Conservation (phyloP, 495 filamentous ascomycete genomes). For the Trypethelium eluteriae region DNA sequence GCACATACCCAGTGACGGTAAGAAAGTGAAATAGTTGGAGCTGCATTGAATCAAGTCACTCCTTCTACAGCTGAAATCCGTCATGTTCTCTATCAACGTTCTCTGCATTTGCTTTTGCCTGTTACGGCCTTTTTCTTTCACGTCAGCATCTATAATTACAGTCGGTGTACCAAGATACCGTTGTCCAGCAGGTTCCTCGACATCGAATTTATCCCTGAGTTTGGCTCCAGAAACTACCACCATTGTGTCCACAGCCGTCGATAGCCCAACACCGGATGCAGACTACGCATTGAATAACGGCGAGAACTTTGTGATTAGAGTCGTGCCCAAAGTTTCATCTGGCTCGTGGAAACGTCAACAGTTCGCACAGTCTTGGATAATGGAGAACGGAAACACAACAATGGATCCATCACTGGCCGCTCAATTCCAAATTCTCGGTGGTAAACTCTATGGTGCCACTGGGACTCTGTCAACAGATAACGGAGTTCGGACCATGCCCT, state of each 20-base stretch:
- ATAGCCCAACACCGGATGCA: slow-evolving; percentile 17
- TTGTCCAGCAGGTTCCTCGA: slow-evolving; percentile 1
- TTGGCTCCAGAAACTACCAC: slow-evolving; percentile 8
- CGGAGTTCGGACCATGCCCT: slow-evolving; percentile 13
- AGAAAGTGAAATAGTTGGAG: not conserved
- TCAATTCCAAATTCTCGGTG: slow-evolving; percentile 19
- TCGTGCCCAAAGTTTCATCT: not conserved
- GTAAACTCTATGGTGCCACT: slow-evolving; percentile 11
- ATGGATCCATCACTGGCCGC: slow-evolving; percentile 16
- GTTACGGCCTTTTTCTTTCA: not conserved
- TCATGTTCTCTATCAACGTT: not conserved
- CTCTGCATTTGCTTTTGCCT: slow-evolving; percentile 9
- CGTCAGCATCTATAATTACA: not conserved
- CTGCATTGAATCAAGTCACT: not conserved
- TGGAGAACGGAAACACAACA: slow-evolving; percentile 26
- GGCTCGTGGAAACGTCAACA: slow-evolving; percentile 16
- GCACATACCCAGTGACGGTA: not conserved
- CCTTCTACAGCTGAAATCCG: not conserved
- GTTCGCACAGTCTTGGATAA: slow-evolving; percentile 10
- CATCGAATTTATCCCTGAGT: not conserved
- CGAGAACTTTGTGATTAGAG: slow-evolving; percentile 21
- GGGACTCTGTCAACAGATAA: slow-evolving; percentile 16
- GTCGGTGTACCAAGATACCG: not conserved
- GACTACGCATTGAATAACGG: slow-evolving; percentile 21
- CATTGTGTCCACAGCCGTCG: slow-evolving; percentile 20